phyloP scores from a whole-genome alignment of 768 basidiomycete species.

The Mycena capillaripes region DNA sequence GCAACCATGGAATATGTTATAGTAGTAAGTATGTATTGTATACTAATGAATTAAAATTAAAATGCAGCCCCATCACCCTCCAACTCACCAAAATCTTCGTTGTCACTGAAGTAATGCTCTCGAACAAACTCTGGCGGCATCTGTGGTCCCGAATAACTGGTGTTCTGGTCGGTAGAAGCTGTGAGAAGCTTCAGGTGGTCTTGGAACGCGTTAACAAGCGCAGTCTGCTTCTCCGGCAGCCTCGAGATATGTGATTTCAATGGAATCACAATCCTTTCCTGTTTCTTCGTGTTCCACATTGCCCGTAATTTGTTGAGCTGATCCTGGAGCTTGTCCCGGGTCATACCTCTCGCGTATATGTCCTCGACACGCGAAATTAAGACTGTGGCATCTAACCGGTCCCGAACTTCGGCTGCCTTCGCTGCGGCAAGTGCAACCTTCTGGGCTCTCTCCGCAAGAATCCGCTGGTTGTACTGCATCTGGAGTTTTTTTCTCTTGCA shows the following conservation, averaged over 20 bases:
- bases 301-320: conserved; percentile 22
- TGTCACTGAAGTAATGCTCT: conserved; percentile 14
- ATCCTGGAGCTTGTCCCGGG: conserved; percentile 14
- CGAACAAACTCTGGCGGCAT: background rate
- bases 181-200: background rate
- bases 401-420: conserved; percentile 2
- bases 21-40: conserved; percentile 16
- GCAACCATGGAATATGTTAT: background rate
- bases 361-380: conserved; percentile 14
- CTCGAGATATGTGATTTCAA: conserved; percentile 5
- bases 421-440: conserved; percentile 8
- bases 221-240: conserved; percentile 5
- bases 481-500: conserved; percentile 1
- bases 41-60: conserved; percentile 7
- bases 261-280: conserved; percentile 6
- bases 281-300: conserved; percentile 16
- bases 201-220: conserved; percentile 13
- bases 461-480: conserved; percentile 1
- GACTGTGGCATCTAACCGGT: conserved; percentile 3
- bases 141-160: background rate
- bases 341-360: conserved; percentile 12
- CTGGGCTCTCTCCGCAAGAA: background rate
- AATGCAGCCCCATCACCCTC: conserved; percentile 17
- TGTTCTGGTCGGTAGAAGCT: background rate
- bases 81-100: conserved; percentile 22